Percentiles rank a stretch among this genome's conserved stretches.
These are phyloP conservation scores for Fusarium tupiense DNA, from an alignment of 2,329 filamentous ascomycete genomes.

Conservation along the genomic window DNA sequence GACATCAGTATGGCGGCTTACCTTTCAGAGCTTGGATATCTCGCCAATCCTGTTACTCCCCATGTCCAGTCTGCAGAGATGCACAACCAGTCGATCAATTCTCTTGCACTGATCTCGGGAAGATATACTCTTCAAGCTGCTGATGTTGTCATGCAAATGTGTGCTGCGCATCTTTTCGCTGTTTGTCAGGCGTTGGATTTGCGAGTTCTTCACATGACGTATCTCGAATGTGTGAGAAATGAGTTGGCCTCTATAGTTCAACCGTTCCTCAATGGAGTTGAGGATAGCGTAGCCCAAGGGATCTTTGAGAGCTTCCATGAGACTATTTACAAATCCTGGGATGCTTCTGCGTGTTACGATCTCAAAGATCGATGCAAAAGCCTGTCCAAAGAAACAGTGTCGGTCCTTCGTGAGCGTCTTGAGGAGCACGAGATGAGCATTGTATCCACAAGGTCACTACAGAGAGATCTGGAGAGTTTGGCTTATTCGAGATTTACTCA, in stretches of 20 bases:
- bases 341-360: neutral
- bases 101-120: neutral
- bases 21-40: neutral
- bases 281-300: fast-evolving
- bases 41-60: fast-evolving
- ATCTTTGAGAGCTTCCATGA: neutral
- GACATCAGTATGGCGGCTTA: neutral
- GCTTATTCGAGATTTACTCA: fast-evolving
- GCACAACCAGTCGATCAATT: neutral
- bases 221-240: neutral
- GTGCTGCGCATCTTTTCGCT: neutral
- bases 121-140: neutral
- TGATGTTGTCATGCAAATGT: neutral
- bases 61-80: neutral
- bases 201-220: neutral
- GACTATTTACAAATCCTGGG: neutral
- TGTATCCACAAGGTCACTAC: fast-evolving
- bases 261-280: neutral
- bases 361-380: neutral
- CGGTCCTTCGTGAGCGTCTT: fast-evolving
- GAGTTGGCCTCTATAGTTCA: neutral
- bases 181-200: neutral
- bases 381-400: fast-evolving
- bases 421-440: fast-evolving
- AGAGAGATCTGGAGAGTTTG: neutral